Base-by-base conservation (phyloP, 306 rosid genomes). In the Datisca glomerata region DNA sequence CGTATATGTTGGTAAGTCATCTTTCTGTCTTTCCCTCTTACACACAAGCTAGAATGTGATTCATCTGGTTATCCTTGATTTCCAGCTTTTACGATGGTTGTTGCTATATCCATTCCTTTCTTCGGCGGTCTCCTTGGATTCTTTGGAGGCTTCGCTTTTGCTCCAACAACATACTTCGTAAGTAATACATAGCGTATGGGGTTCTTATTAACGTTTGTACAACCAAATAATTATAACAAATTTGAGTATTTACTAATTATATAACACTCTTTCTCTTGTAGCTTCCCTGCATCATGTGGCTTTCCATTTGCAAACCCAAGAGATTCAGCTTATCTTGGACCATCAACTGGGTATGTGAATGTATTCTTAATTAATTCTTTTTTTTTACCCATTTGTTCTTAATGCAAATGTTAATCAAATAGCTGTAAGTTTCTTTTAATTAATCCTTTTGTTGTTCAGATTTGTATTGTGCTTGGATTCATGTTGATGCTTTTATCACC, bases 251-350 rank as follows among this genome's bases (percentile, higher is more conserved):
- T 32, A 6, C 35, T 50, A 18, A 23, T 8, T 55, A n/a, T n/a
- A n/a, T n/a, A n/a, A n/a, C n/a, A n/a, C n/a, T 20, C 12, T 42
- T 7, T 7, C 55, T 21, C 38, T 24, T 74, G 58, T 72, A 81
- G 96, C 72, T 86, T 10, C 96, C 96, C 1, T 86, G 96, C 64
- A 59, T 71, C 40, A 78, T 81, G 54, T 86, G 96, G 96, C 77
- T 86, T 4, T 59, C 27, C 31, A 18, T 86, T 54, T 29, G 46
- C 68, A 75, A 81, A 39, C 96, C 96, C 4, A 71, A 21, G 50
- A 59, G 11, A 42, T 86, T 72, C 64, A 16, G 77, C 47, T 45
- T 68, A 36, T 75, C 94, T 45, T 86, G 96, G 96, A 45, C 3
- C 3, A 0, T 41, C 12, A 86, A 86, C 20, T 86, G 94, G 84